Base-by-base conservation (phyloP, 768 basidiomycete genomes). In the Suillus variegatus region DNA sequence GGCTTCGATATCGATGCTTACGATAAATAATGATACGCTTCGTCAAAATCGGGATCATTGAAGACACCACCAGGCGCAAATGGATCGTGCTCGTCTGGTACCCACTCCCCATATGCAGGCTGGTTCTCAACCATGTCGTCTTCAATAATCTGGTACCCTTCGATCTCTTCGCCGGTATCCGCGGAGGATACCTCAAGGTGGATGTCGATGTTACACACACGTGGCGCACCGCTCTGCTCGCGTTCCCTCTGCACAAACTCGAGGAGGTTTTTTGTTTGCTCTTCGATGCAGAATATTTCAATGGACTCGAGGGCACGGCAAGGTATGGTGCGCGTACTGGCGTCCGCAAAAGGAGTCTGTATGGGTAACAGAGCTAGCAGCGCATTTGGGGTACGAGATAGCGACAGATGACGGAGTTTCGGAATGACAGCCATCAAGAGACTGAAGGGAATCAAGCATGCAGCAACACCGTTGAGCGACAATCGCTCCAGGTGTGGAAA, bases 401-500 rank as follows among this genome's bases (percentile, higher is more conserved):
- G 70, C 63, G 70, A 69, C 65, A 74, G 67, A 61, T 61, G 57
- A 52, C 64, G 65, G 38, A 71, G 65, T 55, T 56, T 64, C 22
- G 70, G 67, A 22, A 73, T 67, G 40, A 68, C 52, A 51, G 54
- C 60, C 54, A 71, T 71, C 58, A 69, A 61, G 44, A 62, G 58
- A 52, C 51, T 57, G 67, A 71, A 69, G 25, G 66, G 64, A 35
- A 64, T 68, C 51, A 63, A 61, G 51, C 76, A 76, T 8, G 81
- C 75, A 51, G 80, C 77, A 35, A 85, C 79, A 38, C 73, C 68
- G 51, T 72, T 75, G 18, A 84, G 73, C 22, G 76, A 72, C 6
- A 84, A 73, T 28, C 69, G 65, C 46, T 76, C 74, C 25, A 84
- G 75, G 9, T 72, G 71, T 43, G 80, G 79, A 71, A 81, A 80